These are phyloP conservation scores for Cordyceps sp. DNA, from an alignment of 2,329 filamentous ascomycete species.

Conservation along the genomic window DNA sequence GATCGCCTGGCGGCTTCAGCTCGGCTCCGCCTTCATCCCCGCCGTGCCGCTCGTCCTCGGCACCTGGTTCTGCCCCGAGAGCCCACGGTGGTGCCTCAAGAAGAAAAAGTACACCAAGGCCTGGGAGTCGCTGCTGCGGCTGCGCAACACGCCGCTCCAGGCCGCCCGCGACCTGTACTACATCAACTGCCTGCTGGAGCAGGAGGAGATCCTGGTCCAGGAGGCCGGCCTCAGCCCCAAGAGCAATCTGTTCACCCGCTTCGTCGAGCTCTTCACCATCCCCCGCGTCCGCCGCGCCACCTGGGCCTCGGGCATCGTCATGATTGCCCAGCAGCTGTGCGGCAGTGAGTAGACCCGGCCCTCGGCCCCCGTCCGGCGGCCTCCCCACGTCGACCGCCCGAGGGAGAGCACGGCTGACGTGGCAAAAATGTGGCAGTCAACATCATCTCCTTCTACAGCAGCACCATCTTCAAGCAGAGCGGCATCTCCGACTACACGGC, in stretches of 20 bases:
- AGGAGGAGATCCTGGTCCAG: constrained; percentile 12
- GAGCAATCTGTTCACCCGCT: constrained; percentile 30
- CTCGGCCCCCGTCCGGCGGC: constrained; percentile 9
- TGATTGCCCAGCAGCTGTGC: constrained; percentile 49
- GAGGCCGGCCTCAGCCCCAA: constrained; percentile 16
- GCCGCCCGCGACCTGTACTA: constrained; percentile 47
- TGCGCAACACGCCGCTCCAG: constrained; percentile 42
- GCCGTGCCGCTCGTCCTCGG: constrained; percentile 40
- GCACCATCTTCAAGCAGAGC: constrained; percentile 26
- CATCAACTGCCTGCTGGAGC: constrained; percentile 21
- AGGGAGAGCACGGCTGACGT: no score
- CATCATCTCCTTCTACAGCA: constrained; percentile 31
- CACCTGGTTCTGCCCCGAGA: constrained; percentile 47
- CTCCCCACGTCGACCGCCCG: background rate
- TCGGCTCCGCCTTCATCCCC: constrained; percentile 49
- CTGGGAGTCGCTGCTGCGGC: constrained; percentile 34
- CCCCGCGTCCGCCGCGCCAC: constrained; percentile 44
- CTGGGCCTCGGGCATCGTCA: constrained; percentile 49
- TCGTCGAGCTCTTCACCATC: constrained; percentile 39
- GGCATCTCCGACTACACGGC: constrained; percentile 15
- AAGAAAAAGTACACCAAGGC: constrained; percentile 37
- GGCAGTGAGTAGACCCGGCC: constrained; percentile 15
- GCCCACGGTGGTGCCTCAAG: constrained; percentile 50
- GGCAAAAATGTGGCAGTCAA: constrained; percentile 21
- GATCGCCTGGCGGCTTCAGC: constrained; percentile 46